Conservation (phyloP, 2,329 filamentous ascomycete species). For the Sarocladiaceae sp. region DNA sequence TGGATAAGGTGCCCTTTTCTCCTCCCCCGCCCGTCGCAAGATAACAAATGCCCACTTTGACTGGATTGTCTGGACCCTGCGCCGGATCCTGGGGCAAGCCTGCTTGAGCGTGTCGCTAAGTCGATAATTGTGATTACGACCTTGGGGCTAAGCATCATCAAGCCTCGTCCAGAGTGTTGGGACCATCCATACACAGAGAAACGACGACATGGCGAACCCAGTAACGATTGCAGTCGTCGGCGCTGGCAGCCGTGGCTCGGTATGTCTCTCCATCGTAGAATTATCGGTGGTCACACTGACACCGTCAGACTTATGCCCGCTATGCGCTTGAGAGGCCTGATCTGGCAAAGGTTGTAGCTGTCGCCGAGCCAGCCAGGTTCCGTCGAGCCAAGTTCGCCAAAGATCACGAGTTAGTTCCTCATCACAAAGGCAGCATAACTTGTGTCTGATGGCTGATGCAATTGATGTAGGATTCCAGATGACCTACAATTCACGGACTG, state of each 20-base stretch:
- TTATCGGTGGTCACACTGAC: not conserved
- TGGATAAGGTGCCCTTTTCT: not conserved
- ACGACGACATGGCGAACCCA: not conserved
- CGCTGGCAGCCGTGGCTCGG: conserved; percentile 14
- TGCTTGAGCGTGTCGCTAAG: too few species aligned
- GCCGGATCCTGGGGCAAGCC: conserved; percentile 1
- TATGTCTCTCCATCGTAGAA: conserved; percentile 7
- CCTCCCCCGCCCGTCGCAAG: not conserved
- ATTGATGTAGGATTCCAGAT: conserved; percentile 10
- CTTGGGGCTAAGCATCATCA: not conserved
- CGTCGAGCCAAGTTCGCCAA: conserved; percentile 12
- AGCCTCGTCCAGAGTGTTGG: not conserved
- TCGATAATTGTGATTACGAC: too few species aligned
- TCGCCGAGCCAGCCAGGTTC: conserved; percentile 13
- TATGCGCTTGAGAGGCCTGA: conserved; percentile 13
- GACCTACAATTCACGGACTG: conserved; percentile 12
- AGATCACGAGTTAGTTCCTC: conserved; percentile 12
- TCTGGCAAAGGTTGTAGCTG: conserved; percentile 14
- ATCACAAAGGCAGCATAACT: too few species aligned
- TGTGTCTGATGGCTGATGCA: not conserved
- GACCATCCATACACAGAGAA: too few species aligned
- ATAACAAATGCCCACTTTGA: not conserved
- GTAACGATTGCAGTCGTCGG: conserved; percentile 15
- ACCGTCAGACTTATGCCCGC: conserved; percentile 13
- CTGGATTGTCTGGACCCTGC: not conserved